Evolutionary conservation across 2,329 filamentous ascomycete species (phyloP), one percentile per base, ranked within the genome.

Genomic region (Tolypocladium cylindrosporum): DNA sequence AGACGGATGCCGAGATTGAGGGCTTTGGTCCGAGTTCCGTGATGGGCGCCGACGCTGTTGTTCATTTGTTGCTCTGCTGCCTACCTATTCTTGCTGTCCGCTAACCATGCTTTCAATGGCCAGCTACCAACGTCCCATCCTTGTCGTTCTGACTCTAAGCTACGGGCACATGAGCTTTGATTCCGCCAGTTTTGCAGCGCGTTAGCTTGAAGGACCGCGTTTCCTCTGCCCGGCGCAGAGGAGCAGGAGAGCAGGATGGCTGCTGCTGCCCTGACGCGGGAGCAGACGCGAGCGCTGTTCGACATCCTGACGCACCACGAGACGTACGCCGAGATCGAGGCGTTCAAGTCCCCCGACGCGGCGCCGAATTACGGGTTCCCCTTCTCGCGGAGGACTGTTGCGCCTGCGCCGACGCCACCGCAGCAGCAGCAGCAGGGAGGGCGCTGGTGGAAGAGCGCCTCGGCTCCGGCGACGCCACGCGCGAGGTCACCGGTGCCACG

Each of bases 321-420:
- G 69, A 82, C 81, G 1, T 86, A 85, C 64, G 71, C 79, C 14
- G 89, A 94, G 71, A 88, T 91, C 60, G 81, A 87, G 67, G 80
- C 79, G 60, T 91, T 92, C 77, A 89, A 86, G 65, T 72, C 79
- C 42, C 82, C 87, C 0, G 74, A 77, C 2, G 81, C 85, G 36
- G 86, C 91, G 59, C 76, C 80, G 59, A 71, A 77, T 27, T 91
- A 90, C 74, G 89, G 89, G 16, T 84, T 81, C 61, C 89, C 89
- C 0, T 91, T 92, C 70, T 72, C 68, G 45, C 51, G 51, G 61
- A 57, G 16, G 40, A 41, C 54, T 10, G 24, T 9, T 21, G 40
- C 40, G 37, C 10, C 36, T 14, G 40, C 40, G 37, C 10, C 36
- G 13, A 40, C 27, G 4, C 11, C 14, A 14, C n/a, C 19, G 3